These are phyloP conservation scores for Albifimbria verrucaria DNA, from an alignment of 2,329 filamentous ascomycete species.

Conservation along the genomic window DNA sequence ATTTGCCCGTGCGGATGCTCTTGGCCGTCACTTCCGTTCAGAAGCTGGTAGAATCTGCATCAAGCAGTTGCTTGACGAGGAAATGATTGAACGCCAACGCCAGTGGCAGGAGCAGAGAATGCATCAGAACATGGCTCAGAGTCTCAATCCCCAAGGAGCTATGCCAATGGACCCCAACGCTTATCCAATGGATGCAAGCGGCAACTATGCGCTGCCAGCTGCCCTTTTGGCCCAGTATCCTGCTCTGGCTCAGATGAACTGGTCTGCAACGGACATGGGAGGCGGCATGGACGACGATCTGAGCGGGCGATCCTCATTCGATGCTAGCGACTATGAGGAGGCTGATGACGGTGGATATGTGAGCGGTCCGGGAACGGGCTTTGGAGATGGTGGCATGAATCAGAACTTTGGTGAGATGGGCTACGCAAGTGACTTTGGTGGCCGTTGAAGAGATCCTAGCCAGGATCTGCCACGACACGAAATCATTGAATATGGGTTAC, in stretches of 20 bases:
- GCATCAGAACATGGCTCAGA: constrained; percentile 61
- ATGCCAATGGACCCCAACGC: constrained; percentile 60
- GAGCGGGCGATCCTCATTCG: constrained; percentile 78
- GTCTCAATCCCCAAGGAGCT: constrained; percentile 47
- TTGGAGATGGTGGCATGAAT: constrained; percentile 52
- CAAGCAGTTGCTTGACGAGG: constrained; percentile 93
- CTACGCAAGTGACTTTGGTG: constrained; percentile 24
- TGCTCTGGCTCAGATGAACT: constrained; percentile 85
- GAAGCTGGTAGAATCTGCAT: constrained; percentile 96
- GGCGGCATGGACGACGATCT: constrained; percentile 72
- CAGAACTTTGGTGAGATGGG: constrained; percentile 45
- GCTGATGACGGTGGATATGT: constrained; percentile 69
- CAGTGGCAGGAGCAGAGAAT: constrained; percentile 70
- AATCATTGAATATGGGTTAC: too few species aligned
- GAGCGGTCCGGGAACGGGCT: constrained; percentile 59
- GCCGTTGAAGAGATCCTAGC: constrained; percentile 17
- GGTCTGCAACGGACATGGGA: constrained; percentile 64
- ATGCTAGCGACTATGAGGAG: constrained; percentile 74
- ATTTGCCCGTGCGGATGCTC: constrained; percentile 91
- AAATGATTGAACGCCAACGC: constrained; percentile 77
- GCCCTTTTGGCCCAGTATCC: constrained; percentile 90
- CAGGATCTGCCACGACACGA: too few species aligned
- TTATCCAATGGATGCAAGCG: constrained; percentile 53
- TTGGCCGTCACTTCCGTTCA: constrained; percentile 91
- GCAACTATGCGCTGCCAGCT: constrained; percentile 72